These are phyloP conservation scores for Didymella exigua DNA, from an alignment of 2,329 filamentous ascomycete genomes.

Conservation along the genomic window DNA sequence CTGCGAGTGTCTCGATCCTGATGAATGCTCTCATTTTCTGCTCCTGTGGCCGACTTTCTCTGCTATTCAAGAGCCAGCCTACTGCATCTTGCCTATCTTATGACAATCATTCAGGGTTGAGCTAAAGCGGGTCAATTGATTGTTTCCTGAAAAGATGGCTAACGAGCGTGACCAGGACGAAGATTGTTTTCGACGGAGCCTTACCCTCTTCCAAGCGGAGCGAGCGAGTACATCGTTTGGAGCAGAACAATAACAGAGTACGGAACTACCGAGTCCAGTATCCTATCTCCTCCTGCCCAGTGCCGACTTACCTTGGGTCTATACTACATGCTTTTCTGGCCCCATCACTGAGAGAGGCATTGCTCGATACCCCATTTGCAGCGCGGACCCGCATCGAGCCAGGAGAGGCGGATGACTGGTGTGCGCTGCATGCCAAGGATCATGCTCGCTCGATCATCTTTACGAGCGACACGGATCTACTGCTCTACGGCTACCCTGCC, in stretches of 20 bases:
- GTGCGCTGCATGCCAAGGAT: slow-evolving; percentile 67
- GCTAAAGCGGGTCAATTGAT: background rate
- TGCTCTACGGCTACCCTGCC: slow-evolving; percentile 72
- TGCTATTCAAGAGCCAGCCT: no score
- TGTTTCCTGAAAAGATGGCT: background rate
- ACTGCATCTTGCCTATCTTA: no score
- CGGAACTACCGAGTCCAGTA: slow-evolving; percentile 53
- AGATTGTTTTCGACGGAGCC: slow-evolving; percentile 85
- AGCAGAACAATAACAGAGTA: slow-evolving; percentile 63
- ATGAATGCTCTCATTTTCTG: no score
- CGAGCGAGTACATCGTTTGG: slow-evolving; percentile 66
- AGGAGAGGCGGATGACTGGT: slow-evolving; percentile 84
- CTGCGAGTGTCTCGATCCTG: no score
- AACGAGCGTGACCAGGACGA: slow-evolving; percentile 44
- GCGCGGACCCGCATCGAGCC: slow-evolving; percentile 66
- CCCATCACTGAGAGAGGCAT: slow-evolving; percentile 73
- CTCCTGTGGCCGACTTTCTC: no score
- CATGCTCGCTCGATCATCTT: slow-evolving; percentile 67
- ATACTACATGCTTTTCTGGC: slow-evolving; percentile 73
- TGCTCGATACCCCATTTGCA: slow-evolving; percentile 57
- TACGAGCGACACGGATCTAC: slow-evolving; percentile 86
- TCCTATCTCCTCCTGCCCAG: slow-evolving; percentile 32
- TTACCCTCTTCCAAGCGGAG: slow-evolving; percentile 71
- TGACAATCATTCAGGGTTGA: background rate
- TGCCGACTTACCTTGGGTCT: slow-evolving; percentile 35